Conservation (phyloP, 768 basidiomycete species). For the Auricularia sp. region DNA sequence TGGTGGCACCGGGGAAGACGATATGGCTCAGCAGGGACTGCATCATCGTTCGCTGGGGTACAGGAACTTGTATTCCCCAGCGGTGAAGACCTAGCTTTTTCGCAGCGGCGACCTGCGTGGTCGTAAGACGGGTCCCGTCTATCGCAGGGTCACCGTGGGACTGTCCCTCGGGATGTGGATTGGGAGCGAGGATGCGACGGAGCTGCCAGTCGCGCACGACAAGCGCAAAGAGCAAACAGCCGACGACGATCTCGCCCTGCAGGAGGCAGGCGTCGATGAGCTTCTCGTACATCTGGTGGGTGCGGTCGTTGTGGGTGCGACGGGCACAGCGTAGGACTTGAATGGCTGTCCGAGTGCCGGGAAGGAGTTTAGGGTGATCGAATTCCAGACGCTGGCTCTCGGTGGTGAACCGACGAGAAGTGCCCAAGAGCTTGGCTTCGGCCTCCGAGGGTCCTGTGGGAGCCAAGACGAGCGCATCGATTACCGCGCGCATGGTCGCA, state of each 20-base stretch:
- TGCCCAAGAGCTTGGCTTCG: not conserved
- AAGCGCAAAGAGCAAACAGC: constrained; percentile 55
- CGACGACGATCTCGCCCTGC: constrained; percentile 74
- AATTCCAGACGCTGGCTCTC: constrained; percentile 10
- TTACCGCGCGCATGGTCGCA: constrained; percentile 39
- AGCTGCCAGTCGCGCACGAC: constrained; percentile 55
- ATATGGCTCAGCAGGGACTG: not conserved
- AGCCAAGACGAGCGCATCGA: constrained; percentile 16
- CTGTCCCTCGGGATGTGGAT: not conserved
- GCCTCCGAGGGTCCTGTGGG: not conserved
- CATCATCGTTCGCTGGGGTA: not conserved
- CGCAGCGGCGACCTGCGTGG: not conserved
- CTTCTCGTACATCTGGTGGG: constrained; percentile 48
- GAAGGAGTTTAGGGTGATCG: constrained; percentile 10
- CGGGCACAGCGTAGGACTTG: constrained; percentile 43
- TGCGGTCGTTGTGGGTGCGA: constrained; percentile 43
- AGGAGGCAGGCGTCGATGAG: constrained; percentile 56
- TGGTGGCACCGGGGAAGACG: not conserved
- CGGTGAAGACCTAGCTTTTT: not conserved
- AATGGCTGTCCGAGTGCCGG: constrained; percentile 40
- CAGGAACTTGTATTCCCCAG: not conserved
- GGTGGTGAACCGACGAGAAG: constrained; percentile 10
- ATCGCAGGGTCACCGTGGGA: not conserved
- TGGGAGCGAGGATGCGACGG: constrained; percentile 12
- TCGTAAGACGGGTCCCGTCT: not conserved